Base-by-base conservation (phyloP, 768 basidiomycete species). In the Psilocybe sp. region DNA sequence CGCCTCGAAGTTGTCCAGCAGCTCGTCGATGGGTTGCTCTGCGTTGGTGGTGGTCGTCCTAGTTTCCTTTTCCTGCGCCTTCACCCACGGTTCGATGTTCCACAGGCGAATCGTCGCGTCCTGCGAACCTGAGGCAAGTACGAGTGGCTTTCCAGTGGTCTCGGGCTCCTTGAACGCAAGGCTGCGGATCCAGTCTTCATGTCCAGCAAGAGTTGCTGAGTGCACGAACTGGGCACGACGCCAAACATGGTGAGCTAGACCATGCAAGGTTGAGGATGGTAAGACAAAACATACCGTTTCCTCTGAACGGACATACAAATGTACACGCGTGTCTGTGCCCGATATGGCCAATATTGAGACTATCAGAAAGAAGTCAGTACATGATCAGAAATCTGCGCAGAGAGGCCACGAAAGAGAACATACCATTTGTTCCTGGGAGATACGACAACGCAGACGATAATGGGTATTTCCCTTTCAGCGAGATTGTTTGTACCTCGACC, bases 111-210 rank as follows among this genome's bases (percentile, higher is more conserved):
- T 90, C 23, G 90, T 95, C 7, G 85, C 83, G 64, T 99, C 97
- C 69, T 98, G 97, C 8, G 94, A 95, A 1, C 93, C 97, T 18
- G 94, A 95, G 1, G 97, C 95, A 34, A 99, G 75, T 0, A 88
- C 64, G 7, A 98, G 73, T 28, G 76, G 69, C n/a, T 75, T 70
- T 1, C 65, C 60, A 3, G 64, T 52, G 4, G 59, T 53, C 14
- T 48, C 40, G 10, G 74, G 67, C 1, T 58, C 38, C 40, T 73
- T 73, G 65, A 98, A 93, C 1, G 85, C 78, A 34, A 98, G 79
- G 52, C 83, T 76, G 46, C 88, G 84, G 47, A 98, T 78, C 97
- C 97, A 99, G 60, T 99, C 96, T 74, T 97, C 91, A 61, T 99
- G 97, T 2, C 97, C 97, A 11, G 80, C 69, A 42, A 91, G 72